Base-by-base conservation (phyloP, 768 basidiomycete species). In the Mrakia frigida region DNA sequence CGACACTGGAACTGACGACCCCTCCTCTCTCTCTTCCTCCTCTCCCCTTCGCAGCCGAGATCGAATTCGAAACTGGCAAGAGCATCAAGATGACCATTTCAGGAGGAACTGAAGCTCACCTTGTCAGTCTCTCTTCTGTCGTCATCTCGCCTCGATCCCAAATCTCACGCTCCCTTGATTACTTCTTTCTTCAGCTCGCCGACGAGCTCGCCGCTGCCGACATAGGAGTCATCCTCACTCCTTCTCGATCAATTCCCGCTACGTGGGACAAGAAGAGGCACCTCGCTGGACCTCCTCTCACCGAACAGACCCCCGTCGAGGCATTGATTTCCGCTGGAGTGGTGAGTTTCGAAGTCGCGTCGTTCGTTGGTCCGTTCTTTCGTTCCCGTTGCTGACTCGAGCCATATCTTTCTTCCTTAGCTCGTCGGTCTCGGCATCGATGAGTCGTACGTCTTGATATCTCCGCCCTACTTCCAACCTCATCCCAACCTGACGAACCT, bases 211-310 rank as follows among this genome's bases (percentile, higher is more conserved):
- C 88, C 0, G 80, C 85, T 35, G 89, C 91, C 2, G 84, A 86
- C 21, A 85, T 93, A 60, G 91, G 92, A 33, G 88, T 94, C 43
- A 88, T 95, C 79, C 80, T 92, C 33, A 82, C 85, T 6, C 90
- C 90, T 1, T 80, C 89, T 3, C 84, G 92, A 72, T 87, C 92
- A 7, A 93, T 90, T 86, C 94, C 94, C 0, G 80, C 81, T 39
- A 73, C 80, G 10, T 97, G 93, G 93, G 90, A 91, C 79, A 82
- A 85, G 75, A 84, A 85, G 65, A 85, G 91, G 75, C 88, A 89
- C 59, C 63, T 85, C 10, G 89, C 92, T 35, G 92, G 92, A 0
- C 90, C 90, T 3, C 93, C 93, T 6, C 82, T 93, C 18, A 87
- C 90, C 11, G 85, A 86, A 83, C 79, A 87, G 61, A 90, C 85